Evolutionary conservation across 352 stramenopile species (phyloP), one percentile per base, ranked within the genome.

Genomic region (Peronospora farinosa): DNA sequence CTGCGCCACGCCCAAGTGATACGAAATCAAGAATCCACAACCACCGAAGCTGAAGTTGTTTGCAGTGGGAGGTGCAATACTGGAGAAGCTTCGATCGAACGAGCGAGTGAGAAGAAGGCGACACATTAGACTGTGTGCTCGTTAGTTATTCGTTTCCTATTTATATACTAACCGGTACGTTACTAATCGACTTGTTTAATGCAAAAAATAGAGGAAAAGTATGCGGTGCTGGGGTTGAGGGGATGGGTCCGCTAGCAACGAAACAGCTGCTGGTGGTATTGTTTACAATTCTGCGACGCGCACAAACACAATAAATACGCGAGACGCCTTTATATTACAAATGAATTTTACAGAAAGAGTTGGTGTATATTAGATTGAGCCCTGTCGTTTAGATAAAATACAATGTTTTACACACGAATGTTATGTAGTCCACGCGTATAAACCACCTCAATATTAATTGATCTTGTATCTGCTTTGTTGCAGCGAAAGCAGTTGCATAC

Each of bases 21-120:
- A 92, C 32, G 82, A 63, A 42, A 88, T 73, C 13, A 92, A 60
- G 58, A 92, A 92, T 4, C 82, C 82, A 25, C 72, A 77, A 39
- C 79, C 82, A 37, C 82, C 86, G 55, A 91, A 92, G 64, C 64
- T 80, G 53, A 92, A 87, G 57, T 86, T 82, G 23, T 53, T 60
- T 4, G 52, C 31, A 0, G 40, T 17, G 4, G 56, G 56, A 25
- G 54, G 11, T 12, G 56, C 49, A 35, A 38, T 27, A 10, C 10
- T 40, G 17, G 46, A 58, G 41, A 48, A 60, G 15, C 21, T 19
- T 12, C 45, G 33, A 38, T 13, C n/a, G 32, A 48, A 31, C 1
- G 8, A 50, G 25, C 33, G 44, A 31, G 15, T 15, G 6, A 43
- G 21, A 16, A 17, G 47, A 16, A 63, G 10, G 2, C 15, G 8